Percentiles rank a stretch among this genome's conserved stretches.
Conservation (phyloP, 306 rosid species). For the Glycine tomentella region DNA sequence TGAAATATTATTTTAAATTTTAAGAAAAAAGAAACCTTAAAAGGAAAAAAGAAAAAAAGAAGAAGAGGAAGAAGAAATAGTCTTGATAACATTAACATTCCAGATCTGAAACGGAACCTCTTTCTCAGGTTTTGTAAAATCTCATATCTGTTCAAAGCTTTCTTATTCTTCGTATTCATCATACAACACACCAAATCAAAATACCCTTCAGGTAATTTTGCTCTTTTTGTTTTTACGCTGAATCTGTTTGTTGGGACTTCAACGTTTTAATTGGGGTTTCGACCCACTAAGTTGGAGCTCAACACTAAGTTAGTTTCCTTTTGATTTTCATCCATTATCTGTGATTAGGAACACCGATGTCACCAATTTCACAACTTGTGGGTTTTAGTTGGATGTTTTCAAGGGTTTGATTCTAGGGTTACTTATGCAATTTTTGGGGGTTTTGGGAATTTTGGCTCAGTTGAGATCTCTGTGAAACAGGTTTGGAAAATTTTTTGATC, state of each 20-base stretch:
- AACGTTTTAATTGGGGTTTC: not conserved
- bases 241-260: slow-evolving; percentile 17
- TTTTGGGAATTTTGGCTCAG: slow-evolving; percentile 4
- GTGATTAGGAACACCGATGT: slow-evolving; percentile 28
- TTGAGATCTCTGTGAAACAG: slow-evolving; percentile 21
- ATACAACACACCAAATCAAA: slow-evolving; percentile 5
- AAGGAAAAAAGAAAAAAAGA: not conserved
- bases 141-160: slow-evolving; percentile 5
- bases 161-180: not conserved
- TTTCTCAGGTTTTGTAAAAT: not conserved
- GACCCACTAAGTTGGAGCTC: slow-evolving; percentile 1
- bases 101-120: slow-evolving; percentile 49
- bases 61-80: not conserved
- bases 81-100: not conserved
- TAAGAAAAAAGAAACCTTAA: not conserved
- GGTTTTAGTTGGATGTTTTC: slow-evolving; percentile 20
- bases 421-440: slow-evolving; percentile 19
- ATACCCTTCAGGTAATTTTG: slow-evolving; percentile 41
- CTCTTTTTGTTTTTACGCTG: not conserved
- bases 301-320: slow-evolving; percentile 30
- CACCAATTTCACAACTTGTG: not conserved
- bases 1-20: not conserved
- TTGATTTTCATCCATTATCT: not conserved
- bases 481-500: not conserved
- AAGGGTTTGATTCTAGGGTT: slow-evolving; percentile 31